Base-by-base conservation (phyloP, 257 asterid species). In the Rhazya stricta region DNA sequence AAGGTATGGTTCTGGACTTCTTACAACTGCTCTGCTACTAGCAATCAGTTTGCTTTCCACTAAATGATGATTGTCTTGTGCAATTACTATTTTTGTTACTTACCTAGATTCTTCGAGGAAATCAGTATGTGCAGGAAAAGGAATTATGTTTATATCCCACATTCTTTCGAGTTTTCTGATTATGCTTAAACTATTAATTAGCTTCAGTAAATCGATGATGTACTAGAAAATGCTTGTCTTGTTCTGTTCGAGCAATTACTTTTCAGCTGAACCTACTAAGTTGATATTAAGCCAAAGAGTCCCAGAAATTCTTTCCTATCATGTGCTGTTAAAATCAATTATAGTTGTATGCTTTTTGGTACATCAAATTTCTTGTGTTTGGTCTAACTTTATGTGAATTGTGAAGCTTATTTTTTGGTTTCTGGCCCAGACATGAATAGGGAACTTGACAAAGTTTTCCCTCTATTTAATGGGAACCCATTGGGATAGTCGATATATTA, bases 1-100 rank as follows among this genome's bases (percentile, higher is more conserved):
- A 92, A 92, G 99, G 98, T 92, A 89, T 71, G 74, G 23, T 70
- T 80, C 46, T 79, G 70, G 12, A 61, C 62, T 37, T 54, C 7
- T 12, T 11, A 18, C 4, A n/a, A 54, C 15, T 54, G 48, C 67
- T 53, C 9, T 67, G 41, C 43, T 43, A 48, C 25, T 29, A 32
- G 29, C 69, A 8, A 29, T 60, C 56, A 37, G 15, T 29, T 58
- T 58, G 23, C 56, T 58, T 73, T 57, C 3, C 54, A 43, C 21
- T 3, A 1, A n/a, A 42, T 67, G 36, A 36, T 34, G 41, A 30
- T 53, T 50, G 37, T n/a, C 43, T 25, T 54, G 21, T 16, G 23
- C 25, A 27, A 29, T 34, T 5, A 29, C 21, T 45, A 36, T 34
- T 41, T 43, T 32, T 23, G 30, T n/a, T 42, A 19, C 58, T 68